These are phyloP conservation scores for Galeopsis tetrahit DNA, from an alignment of 257 asterid species.

Conservation along the genomic window DNA sequence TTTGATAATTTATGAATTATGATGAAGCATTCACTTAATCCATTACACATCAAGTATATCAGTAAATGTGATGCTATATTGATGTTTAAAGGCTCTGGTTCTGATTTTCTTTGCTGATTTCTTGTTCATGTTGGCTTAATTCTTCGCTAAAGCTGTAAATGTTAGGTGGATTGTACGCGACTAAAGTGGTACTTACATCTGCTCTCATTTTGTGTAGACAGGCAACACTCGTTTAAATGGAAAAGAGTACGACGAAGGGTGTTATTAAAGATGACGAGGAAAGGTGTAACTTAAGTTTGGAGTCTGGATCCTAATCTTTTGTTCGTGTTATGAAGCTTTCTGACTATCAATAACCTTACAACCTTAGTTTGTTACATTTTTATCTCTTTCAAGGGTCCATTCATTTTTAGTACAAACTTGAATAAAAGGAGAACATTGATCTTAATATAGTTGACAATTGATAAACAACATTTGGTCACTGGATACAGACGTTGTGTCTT, in stretches of 20 bases:
- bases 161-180: background rate
- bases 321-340: background rate
- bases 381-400: background rate
- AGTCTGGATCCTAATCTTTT: background rate
- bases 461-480: background rate
- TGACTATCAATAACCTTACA: background rate
- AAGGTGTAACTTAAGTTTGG: background rate
- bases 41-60: background rate
- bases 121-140: no score
- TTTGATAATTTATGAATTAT: background rate
- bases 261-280: background rate
- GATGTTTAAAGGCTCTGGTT: background rate
- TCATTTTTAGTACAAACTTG: background rate
- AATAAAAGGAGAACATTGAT: background rate
- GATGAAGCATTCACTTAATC: background rate
- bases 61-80: background rate
- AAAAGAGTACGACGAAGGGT: background rate
- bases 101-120: background rate
- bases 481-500: background rate
- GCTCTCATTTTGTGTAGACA: background rate
- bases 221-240: background rate
- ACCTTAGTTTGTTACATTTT: background rate
- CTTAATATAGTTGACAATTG: background rate
- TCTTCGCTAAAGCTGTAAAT: no score
- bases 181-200: background rate